phyloP scores from a whole-genome alignment of 2,329 filamentous ascomycete species.

The Hypoxylon sp. region DNA sequence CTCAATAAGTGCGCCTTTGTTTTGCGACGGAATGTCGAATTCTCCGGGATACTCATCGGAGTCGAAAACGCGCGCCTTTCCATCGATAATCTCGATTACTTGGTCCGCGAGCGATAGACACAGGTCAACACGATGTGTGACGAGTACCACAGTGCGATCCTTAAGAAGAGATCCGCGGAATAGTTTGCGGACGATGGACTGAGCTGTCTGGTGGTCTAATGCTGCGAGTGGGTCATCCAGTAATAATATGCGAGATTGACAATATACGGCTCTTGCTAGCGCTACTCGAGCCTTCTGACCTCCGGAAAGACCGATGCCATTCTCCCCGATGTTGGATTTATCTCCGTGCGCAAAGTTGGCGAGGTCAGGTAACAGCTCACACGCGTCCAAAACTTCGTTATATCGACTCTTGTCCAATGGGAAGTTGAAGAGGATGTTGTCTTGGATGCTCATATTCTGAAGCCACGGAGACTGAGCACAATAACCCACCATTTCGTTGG shows the following conservation, averaged over 20 bases:
- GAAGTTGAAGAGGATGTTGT: constrained; percentile 74
- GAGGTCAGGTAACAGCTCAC: constrained; percentile 68
- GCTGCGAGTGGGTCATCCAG: constrained; percentile 74
- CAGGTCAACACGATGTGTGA: constrained; percentile 84
- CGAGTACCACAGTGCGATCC: constrained; percentile 78
- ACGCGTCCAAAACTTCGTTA: constrained; percentile 70
- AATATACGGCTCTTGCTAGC: constrained; percentile 72
- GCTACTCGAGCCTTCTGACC: constrained; percentile 74
- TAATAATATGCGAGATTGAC: constrained; percentile 66
- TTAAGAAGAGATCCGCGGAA: constrained; percentile 71
- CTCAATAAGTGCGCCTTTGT: constrained; percentile 49
- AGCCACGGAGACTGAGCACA: constrained; percentile 73
- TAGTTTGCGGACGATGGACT: constrained; percentile 70
- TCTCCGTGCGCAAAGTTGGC: constrained; percentile 69
- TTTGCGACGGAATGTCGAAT: constrained; percentile 52
- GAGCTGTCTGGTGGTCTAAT: constrained; percentile 72
- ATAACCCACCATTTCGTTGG: constrained; percentile 66
- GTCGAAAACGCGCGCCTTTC: constrained; percentile 64
- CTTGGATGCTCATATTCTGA: constrained; percentile 73
- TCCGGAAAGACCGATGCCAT: constrained; percentile 72
- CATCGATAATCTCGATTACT: constrained; percentile 76
- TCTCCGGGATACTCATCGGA: constrained; percentile 59
- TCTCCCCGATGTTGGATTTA: constrained; percentile 70
- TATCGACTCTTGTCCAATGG: constrained; percentile 68
- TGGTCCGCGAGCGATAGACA: constrained; percentile 80